These are phyloP conservation scores for Apiospora pterosperma DNA, from an alignment of 2,329 filamentous ascomycete species.

Conservation along the genomic window DNA sequence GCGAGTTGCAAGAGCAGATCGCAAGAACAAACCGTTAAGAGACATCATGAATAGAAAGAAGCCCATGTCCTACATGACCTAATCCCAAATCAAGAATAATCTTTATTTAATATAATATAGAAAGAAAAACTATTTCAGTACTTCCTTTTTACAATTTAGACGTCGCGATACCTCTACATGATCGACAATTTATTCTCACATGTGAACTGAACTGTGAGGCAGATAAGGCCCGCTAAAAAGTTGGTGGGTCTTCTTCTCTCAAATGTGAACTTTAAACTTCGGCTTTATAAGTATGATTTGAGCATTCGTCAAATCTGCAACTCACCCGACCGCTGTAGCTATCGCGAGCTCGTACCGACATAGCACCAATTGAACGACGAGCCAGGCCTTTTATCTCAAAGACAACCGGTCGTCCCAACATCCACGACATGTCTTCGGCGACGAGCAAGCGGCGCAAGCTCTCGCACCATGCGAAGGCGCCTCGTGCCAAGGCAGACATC, in stretches of 20 bases:
- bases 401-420: background rate
- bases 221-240: slow-evolving; percentile 1
- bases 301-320: background rate
- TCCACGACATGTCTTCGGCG: slow-evolving; percentile 30
- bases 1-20: background rate
- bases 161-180: background rate
- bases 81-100: no score
- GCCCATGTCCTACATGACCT: no score
- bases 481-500: background rate
- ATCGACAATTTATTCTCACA: no score
- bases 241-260: background rate
- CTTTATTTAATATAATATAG: no score
- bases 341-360: background rate
- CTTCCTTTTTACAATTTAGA: no score
- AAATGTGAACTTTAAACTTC: background rate
- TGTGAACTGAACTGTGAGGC: background rate
- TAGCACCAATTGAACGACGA: background rate
- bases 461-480: slow-evolving; percentile 13
- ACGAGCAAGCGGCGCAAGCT: slow-evolving; percentile 38
- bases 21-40: background rate
- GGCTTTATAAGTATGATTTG: background rate
- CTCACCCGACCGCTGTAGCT: background rate
- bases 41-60: background rate
- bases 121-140: no score
- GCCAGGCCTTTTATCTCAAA: background rate